Evolutionary conservation across 768 basidiomycete species (phyloP).

Genomic region (Tulasnella sp.): DNA sequence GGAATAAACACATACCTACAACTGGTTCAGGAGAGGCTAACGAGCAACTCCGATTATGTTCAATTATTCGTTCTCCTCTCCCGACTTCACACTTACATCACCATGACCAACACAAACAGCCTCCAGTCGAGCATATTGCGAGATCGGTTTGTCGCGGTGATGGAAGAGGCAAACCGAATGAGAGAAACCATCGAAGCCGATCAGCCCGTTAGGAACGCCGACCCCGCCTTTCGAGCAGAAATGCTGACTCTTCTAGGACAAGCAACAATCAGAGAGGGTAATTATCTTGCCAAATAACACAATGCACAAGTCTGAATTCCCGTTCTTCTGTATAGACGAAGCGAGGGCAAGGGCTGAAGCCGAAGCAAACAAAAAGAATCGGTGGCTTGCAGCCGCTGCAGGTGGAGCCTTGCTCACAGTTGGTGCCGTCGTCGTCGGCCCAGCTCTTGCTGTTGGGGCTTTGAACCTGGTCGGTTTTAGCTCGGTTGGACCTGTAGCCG

Average conservation of each 20-base stretch:
- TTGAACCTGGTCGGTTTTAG: slow-evolving; percentile 22
- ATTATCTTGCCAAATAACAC: background rate
- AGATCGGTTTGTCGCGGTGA: background rate
- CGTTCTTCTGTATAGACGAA: background rate
- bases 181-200: background rate
- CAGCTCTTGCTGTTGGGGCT: background rate
- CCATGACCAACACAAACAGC: background rate
- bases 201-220: background rate
- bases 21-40: background rate
- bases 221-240: background rate
- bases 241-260: background rate
- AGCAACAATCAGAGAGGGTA: background rate
- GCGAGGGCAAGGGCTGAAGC: background rate
- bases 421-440: background rate
- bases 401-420: slow-evolving; percentile 4
- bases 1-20: background rate
- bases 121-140: background rate
- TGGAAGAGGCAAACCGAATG: background rate
- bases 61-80: background rate
- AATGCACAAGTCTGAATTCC: background rate
- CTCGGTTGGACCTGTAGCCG: slow-evolving; percentile 1
- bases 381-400: background rate
- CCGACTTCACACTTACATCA: background rate
- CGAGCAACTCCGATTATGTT: background rate
- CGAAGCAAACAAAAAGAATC: background rate